A percentile compares a stretch with the other conserved stretches of the same genome.
phyloP scores from a whole-genome alignment of 805 yeast species.

The Candida ulmi region DNA sequence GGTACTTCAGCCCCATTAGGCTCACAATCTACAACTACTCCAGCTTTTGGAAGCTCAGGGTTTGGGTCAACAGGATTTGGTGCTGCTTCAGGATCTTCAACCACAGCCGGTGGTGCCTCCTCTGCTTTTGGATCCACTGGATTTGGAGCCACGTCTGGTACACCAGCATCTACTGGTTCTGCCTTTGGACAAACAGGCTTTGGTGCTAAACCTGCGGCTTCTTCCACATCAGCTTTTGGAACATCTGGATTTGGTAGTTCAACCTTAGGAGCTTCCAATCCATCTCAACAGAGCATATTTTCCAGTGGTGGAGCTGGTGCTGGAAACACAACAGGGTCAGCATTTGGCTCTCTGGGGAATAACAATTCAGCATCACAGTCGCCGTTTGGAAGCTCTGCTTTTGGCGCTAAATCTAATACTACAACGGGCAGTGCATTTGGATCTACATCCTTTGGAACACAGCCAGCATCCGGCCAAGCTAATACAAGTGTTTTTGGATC shows the following conservation, averaged over 20 bases:
- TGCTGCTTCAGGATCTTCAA: background rate
- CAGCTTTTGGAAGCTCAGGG: conserved; percentile 8
- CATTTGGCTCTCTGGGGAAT: conserved; percentile 8
- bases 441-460: background rate
- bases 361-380: conserved; percentile 5
- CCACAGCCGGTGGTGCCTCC: background rate
- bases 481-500: too few relatives aligned
- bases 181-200: conserved; percentile 5
- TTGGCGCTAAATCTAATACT: conserved; percentile 7
- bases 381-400: conserved; percentile 20
- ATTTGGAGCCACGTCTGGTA: conserved; percentile 2
- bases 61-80: conserved; percentile 3
- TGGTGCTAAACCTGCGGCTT: too few relatives aligned
- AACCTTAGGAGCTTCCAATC: too few relatives aligned
- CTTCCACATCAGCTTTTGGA: conserved; percentile 14
- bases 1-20: conserved; percentile 7
- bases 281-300: too few relatives aligned
- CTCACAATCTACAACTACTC: too few relatives aligned
- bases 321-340: conserved; percentile 4
- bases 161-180: too few relatives aligned
- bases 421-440: conserved; percentile 1
- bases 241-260: conserved; percentile 4
- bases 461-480: too few relatives aligned
- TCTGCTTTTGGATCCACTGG: conserved; percentile 3
- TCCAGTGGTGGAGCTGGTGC: too few relatives aligned